Conservation (phyloP, 2,329 filamentous ascomycete genomes). For the Cladosporium velox region DNA sequence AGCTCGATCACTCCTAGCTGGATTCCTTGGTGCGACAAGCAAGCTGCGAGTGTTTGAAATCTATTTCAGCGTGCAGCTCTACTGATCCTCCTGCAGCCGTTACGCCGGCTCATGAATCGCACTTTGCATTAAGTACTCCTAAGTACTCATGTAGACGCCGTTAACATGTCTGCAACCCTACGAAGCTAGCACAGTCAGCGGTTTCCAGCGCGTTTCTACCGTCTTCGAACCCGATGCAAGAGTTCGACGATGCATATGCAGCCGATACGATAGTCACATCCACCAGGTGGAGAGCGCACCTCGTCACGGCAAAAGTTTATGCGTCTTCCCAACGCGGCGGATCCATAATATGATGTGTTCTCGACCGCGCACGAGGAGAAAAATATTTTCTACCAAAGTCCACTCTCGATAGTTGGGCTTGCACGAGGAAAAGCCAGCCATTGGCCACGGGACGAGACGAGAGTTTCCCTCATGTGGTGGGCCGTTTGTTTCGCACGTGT, state of each 20-base stretch:
- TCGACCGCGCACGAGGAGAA: constrained; percentile 1
- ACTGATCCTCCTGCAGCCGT: constrained; percentile 16
- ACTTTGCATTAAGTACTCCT: background rate
- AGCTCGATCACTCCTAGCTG: constrained; percentile 4
- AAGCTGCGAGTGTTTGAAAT: background rate
- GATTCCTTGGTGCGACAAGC: background rate
- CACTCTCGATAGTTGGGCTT: background rate
- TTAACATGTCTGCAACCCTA: constrained; percentile 3
- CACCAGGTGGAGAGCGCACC: background rate
- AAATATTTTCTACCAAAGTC: background rate
- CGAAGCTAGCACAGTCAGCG: background rate
- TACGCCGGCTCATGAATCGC: constrained; percentile 11
- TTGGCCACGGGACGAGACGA: background rate
- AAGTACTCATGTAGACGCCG: background rate
- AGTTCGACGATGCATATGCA: background rate
- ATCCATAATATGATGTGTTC: background rate
- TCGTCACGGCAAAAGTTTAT: constrained; percentile 1
- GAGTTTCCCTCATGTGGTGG: constrained; percentile 5
- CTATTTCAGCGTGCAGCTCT: constrained; percentile 8
- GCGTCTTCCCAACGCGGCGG: constrained; percentile 9
- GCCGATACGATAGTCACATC: background rate
- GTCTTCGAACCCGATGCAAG: background rate
- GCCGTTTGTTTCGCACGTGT: constrained; percentile 15
- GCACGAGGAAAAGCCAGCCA: background rate
- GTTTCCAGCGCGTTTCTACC: constrained; percentile 1